Evolutionary conservation across 2,329 filamentous ascomycete species (phyloP).

Genomic region (Davidsoniella neocaledoniae): DNA sequence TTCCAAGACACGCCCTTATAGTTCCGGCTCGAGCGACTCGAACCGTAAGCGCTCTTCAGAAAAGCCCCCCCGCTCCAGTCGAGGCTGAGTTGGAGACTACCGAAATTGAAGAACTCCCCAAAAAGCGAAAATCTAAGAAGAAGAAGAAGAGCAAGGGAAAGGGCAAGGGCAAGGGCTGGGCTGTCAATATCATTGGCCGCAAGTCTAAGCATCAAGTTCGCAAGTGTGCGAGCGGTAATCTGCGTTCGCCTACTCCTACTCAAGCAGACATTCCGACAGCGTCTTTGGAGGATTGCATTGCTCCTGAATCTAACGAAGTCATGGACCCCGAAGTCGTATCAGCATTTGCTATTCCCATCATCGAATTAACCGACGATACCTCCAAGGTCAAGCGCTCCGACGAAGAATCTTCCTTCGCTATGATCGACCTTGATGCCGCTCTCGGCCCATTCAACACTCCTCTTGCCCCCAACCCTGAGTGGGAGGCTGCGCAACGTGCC

Average conservation of each 20-base stretch:
- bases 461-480: constrained; percentile 42
- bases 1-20: constrained; percentile 14
- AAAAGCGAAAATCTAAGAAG: constrained; percentile 37
- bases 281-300: constrained; percentile 10
- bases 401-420: constrained; percentile 54
- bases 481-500: constrained; percentile 47
- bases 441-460: constrained; percentile 84
- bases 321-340: constrained; percentile 11
- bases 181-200: constrained; percentile 47
- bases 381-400: constrained; percentile 16
- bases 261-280: constrained; percentile 13
- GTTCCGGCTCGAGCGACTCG: not conserved
- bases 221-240: constrained; percentile 23
- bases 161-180: constrained; percentile 63
- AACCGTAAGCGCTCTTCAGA: constrained; percentile 17
- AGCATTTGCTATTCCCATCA: constrained; percentile 14
- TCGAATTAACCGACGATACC: constrained; percentile 14
- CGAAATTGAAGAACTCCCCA: constrained; percentile 10
- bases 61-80: constrained; percentile 16
- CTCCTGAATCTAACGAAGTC: constrained; percentile 8
- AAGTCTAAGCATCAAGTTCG: constrained; percentile 35
- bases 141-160: constrained; percentile 22
- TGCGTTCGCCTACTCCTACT: constrained; percentile 29
- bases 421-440: constrained; percentile 90
- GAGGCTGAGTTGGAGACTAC: constrained; percentile 15